These are phyloP conservation scores for Cyphellophora attinorum DNA, from an alignment of 2,329 filamentous ascomycete species.

Conservation along the genomic window DNA sequence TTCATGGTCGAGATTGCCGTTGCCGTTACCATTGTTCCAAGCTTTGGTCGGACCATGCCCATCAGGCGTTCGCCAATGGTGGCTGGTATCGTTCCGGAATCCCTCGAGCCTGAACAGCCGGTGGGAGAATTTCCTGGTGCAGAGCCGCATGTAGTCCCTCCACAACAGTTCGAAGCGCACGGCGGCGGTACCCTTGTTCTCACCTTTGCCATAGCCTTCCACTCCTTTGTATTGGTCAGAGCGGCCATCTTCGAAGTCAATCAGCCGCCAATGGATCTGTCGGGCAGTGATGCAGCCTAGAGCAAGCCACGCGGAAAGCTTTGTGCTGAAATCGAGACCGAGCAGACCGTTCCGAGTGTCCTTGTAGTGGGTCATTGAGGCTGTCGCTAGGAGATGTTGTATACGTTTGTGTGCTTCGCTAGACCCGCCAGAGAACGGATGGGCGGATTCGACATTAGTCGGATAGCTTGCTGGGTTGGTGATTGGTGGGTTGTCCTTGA, in stretches of 20 bases:
- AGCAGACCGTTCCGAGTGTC: conserved; percentile 62
- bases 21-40: conserved; percentile 12
- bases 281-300: conserved; percentile 64
- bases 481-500: conserved; percentile 41
- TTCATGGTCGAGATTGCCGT: conserved; percentile 5
- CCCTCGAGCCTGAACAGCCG: conserved; percentile 58
- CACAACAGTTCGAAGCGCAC: conserved; percentile 67
- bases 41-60: too few relatives aligned
- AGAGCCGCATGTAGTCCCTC: conserved; percentile 75
- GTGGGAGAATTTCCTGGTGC: conserved; percentile 57
- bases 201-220: conserved; percentile 56
- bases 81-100: conserved; percentile 44
- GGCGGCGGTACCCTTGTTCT: conserved; percentile 60
- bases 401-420: conserved; percentile 49
- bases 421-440: conserved; percentile 63
- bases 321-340: conserved; percentile 63
- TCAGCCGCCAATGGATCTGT: conserved; percentile 59
- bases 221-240: conserved; percentile 29
- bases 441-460: conserved; percentile 45
- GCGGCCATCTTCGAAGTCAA: conserved; percentile 58
- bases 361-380: conserved; percentile 56
- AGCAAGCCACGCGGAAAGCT: conserved; percentile 63
- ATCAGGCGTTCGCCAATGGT: conserved; percentile 38
- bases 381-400: conserved; percentile 49
- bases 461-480: conserved; percentile 43